Conservation (phyloP, 176 grass and related monocot genomes). For the Oryza meyeriana region DNA sequence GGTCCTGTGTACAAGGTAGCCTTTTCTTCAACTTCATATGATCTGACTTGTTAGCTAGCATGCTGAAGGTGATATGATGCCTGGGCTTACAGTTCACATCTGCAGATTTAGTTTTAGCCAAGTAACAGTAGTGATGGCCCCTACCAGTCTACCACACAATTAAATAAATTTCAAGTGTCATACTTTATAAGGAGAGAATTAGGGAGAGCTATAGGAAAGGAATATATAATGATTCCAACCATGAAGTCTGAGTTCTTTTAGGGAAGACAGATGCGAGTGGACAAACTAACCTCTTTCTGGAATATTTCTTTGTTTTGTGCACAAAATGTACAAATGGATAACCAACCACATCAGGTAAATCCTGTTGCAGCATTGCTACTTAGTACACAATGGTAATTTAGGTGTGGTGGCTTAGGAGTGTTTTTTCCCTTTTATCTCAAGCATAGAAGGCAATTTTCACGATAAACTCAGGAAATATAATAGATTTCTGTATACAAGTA, state of each 20-base stretch:
- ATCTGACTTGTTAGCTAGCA: neutral
- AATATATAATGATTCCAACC: neutral
- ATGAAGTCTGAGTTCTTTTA: neutral
- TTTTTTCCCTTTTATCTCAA: neutral
- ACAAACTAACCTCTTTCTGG: neutral
- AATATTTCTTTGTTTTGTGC: too few species aligned
- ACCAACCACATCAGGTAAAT: neutral
- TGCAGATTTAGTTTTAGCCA: neutral
- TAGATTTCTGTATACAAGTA: too few species aligned
- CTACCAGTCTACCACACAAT: neutral
- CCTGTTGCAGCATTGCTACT: neutral
- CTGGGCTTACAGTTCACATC: neutral
- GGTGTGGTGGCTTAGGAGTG: neutral
- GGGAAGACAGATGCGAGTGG: neutral
- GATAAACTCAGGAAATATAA: neutral
- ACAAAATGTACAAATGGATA: too few species aligned
- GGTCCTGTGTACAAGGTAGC: constrained; percentile 48
- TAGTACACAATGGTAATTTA: neutral
- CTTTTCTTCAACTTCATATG: neutral
- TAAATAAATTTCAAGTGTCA: neutral
- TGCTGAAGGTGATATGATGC: neutral
- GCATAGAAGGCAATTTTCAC: neutral
- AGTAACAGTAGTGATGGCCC: neutral
- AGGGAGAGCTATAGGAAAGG: neutral
- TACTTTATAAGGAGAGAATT: too few species aligned